Base-by-base conservation (phyloP, 2,329 filamentous ascomycete species). In the Alternaria arborescens region DNA sequence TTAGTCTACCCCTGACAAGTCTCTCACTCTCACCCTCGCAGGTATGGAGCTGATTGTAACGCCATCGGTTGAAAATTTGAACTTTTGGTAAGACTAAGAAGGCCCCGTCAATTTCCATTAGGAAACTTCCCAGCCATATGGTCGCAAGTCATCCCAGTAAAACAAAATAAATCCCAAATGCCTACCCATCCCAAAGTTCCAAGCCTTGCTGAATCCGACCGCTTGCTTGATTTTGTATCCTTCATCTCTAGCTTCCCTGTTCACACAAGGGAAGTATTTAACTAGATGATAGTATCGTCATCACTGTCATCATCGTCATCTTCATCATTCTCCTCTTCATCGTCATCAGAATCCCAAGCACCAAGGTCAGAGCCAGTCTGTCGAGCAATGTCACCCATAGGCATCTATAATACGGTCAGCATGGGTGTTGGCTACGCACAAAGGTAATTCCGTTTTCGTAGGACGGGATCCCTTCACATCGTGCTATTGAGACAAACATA, bases 291-390 rank as follows among this genome's bases (percentile, higher is more conserved):
- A 8, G 71, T 73, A 26, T 78, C 75, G 22, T 77, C 77, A 51
- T 75, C 74, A n/a, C 75, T 71, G 48, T 83, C 76, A 28, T 71
- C 63, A 38, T 67, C 65, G 22, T 77, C 80, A 8, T 80, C 79
- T 40, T 85, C 79, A 28, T 85, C 83, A 1, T 79, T 69, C 74
- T 81, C 28, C 75, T 80, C 28, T 74, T 80, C 36, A 11, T 61
- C 52, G 5, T 60, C 41, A 3, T 63, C 59, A 16, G 55, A 64
- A 24, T 74, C 70, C 56, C 59, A 63, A 1, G 50, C 46, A 24
- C 59, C 56, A 8, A 58, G 47, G 18, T 43, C 2, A 3, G 61
- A 47, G 3, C 44, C 55, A 10, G 32, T 28, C 16, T 62, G 53
- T 16, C 34, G 55, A 22, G 30, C n/a, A 10, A 32, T 30, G 30